Conservation (phyloP, 495 filamentous ascomycete species). For the Lasiosphaeria miniovina region DNA sequence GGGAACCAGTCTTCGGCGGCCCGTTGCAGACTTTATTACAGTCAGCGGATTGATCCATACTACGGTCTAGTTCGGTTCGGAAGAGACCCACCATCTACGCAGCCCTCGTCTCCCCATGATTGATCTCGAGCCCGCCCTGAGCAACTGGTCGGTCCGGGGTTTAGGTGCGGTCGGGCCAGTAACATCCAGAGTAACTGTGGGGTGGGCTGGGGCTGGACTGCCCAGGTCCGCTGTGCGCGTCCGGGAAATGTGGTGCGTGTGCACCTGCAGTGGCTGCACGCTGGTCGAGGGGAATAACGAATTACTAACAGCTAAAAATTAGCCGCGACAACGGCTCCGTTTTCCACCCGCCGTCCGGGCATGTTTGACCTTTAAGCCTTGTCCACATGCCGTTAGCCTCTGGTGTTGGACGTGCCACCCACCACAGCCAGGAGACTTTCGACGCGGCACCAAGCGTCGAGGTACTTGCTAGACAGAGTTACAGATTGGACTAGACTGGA, state of each 20-base stretch:
- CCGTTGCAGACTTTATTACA: too few relatives aligned
- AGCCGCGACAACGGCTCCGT: constrained; percentile 19
- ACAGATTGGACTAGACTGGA: not conserved
- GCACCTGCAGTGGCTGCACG: too few relatives aligned
- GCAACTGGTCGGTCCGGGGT: not conserved
- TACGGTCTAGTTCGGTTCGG: too few relatives aligned
- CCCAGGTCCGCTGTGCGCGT: too few relatives aligned
- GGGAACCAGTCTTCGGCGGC: too few relatives aligned
- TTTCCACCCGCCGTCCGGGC: constrained; percentile 1
- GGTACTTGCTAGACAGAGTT: not conserved
- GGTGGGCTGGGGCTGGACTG: constrained; percentile 6
- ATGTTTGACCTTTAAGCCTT: not conserved
- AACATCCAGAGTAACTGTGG: constrained; percentile 2
- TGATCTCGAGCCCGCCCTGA: too few relatives aligned
- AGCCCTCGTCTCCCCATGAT: not conserved
- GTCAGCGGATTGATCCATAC: too few relatives aligned
- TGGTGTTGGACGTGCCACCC: constrained; percentile 1
- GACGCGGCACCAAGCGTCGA: too few relatives aligned
- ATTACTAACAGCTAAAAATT: constrained; percentile 2
- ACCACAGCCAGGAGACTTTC: too few relatives aligned
- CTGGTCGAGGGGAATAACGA: too few relatives aligned
- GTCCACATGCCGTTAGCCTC: constrained; percentile 7
- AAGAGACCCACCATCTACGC: not conserved
- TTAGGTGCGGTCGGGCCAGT: not conserved
- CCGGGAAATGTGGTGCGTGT: too few relatives aligned